phyloP scores from a whole-genome alignment of 164 flowering plant species.

The Cinnamomum micranthum region DNA sequence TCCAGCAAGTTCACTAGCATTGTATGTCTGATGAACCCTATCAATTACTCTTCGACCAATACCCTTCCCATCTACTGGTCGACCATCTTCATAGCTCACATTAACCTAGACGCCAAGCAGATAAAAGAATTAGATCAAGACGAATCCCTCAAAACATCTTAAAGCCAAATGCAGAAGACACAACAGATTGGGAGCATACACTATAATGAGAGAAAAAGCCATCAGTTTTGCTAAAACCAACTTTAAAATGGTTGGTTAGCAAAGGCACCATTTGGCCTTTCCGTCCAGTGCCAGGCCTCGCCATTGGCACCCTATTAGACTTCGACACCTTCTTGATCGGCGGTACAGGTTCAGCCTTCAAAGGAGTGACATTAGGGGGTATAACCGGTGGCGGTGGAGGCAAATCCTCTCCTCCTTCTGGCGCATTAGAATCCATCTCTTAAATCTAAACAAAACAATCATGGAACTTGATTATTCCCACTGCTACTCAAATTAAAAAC shows the following conservation, averaged over 20 bases:
- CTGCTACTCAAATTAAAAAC: no score
- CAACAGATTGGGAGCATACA: slow-evolving; percentile 42
- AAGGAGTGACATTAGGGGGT: slow-evolving; percentile 61
- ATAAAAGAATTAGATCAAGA: background rate
- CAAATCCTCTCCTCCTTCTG: slow-evolving; percentile 14
- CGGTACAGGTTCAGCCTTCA: slow-evolving; percentile 24
- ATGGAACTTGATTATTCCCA: background rate
- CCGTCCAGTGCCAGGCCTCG: slow-evolving; percentile 56
- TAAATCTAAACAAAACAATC: background rate
- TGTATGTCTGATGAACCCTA: slow-evolving; percentile 66
- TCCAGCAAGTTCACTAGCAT: slow-evolving; percentile 46
- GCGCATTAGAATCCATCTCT: background rate
- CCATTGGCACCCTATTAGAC: slow-evolving; percentile 50
- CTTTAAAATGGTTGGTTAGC: slow-evolving; percentile 82
- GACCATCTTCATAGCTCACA: slow-evolving; percentile 72
- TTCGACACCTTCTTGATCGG: slow-evolving; percentile 28
- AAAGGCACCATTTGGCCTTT: slow-evolving; percentile 58
- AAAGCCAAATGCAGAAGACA: background rate
- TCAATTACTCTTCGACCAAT: slow-evolving; percentile 76
- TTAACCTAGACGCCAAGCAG: slow-evolving; percentile 45
- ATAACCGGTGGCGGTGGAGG: slow-evolving; percentile 84
- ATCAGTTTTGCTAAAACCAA: slow-evolving; percentile 42
- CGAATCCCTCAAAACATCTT: background rate
- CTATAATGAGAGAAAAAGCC: slow-evolving; percentile 81
- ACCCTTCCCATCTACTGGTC: slow-evolving; percentile 87